Conservation (phyloP, 2,329 filamentous ascomycete species). For the Mariannaea elegans region DNA sequence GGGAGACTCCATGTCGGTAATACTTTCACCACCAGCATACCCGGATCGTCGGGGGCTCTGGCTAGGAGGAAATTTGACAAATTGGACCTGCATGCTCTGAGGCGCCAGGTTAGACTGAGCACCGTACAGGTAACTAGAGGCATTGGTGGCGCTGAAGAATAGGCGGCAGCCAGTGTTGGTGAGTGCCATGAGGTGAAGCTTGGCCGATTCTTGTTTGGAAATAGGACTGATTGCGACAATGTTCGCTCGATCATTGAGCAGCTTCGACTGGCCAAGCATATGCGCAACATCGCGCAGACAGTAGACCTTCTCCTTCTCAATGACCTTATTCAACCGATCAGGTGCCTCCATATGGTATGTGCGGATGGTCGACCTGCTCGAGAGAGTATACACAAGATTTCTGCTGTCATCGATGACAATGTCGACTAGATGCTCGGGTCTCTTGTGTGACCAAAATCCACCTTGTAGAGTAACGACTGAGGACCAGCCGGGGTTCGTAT, state of each 20-base stretch:
- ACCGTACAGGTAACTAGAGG: constrained; percentile 71
- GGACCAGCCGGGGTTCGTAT: constrained; percentile 78
- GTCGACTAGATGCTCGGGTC: constrained; percentile 73
- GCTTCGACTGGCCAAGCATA: constrained; percentile 77
- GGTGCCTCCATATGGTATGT: constrained; percentile 85
- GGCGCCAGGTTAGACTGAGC: constrained; percentile 73
- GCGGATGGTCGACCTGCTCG: constrained; percentile 85
- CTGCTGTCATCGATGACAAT: constrained; percentile 90
- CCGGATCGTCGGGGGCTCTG: constrained; percentile 40
- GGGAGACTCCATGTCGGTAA: constrained; percentile 58
- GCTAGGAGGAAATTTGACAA: constrained; percentile 89
- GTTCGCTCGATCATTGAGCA: constrained; percentile 74
- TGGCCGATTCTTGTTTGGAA: constrained; percentile 78
- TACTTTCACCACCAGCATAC: constrained; percentile 48
- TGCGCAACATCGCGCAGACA: constrained; percentile 81
- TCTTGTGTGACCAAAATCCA: constrained; percentile 60
- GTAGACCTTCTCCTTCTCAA: constrained; percentile 70
- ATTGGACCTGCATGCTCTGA: constrained; percentile 97
- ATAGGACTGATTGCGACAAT: constrained; percentile 91
- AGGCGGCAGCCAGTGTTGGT: constrained; percentile 91
- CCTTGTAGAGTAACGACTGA: constrained; percentile 65
- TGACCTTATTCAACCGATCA: constrained; percentile 68
- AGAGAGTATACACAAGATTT: constrained; percentile 90
- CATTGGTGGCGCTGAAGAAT: constrained; percentile 89
- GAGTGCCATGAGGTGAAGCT: constrained; percentile 88